phyloP scores from a whole-genome alignment of 768 basidiomycete species.

The Podaxis carcinomalis region DNA sequence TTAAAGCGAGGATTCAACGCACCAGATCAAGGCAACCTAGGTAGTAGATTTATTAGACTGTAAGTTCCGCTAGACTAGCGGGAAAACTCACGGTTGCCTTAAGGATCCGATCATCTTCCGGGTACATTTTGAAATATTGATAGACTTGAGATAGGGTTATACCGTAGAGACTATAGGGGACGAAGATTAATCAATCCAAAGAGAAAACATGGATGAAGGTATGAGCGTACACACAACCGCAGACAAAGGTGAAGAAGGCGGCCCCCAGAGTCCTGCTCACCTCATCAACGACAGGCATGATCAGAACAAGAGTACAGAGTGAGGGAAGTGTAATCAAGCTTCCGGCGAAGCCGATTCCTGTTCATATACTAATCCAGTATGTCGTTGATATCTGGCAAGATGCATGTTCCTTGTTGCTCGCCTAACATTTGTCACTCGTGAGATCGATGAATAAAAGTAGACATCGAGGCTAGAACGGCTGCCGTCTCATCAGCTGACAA shows the following conservation, averaged over 20 bases:
- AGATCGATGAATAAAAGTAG: not conserved
- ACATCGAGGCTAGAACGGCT: not conserved
- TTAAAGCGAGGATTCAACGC: not conserved
- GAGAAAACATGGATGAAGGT: not conserved
- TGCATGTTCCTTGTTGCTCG: not conserved
- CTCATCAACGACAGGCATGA: not conserved
- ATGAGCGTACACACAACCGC: constrained; percentile 5
- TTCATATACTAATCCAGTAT: not conserved
- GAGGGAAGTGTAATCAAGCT: not conserved
- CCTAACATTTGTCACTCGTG: constrained; percentile 1
- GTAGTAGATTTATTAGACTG: not conserved
- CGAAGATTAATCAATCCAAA: not conserved
- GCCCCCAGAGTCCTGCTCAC: constrained; percentile 3
- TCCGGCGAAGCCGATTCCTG: not conserved
- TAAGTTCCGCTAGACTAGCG: not conserved
- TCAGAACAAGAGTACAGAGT: not conserved
- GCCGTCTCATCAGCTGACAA: not conserved
- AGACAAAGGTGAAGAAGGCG: constrained; percentile 10
- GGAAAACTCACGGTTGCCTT: not conserved
- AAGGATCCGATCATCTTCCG: not conserved
- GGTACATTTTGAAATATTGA: constrained; percentile 7
- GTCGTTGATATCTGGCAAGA: not conserved
- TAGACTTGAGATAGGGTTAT: constrained; percentile 9
- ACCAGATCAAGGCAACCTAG: constrained; percentile 10
- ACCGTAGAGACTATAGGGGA: not conserved